Percentiles rank a stretch among this genome's conserved stretches.
Conservation (phyloP, 1,284 basidiomycete genomes). For the Tetrapyrgos nigripes region DNA sequence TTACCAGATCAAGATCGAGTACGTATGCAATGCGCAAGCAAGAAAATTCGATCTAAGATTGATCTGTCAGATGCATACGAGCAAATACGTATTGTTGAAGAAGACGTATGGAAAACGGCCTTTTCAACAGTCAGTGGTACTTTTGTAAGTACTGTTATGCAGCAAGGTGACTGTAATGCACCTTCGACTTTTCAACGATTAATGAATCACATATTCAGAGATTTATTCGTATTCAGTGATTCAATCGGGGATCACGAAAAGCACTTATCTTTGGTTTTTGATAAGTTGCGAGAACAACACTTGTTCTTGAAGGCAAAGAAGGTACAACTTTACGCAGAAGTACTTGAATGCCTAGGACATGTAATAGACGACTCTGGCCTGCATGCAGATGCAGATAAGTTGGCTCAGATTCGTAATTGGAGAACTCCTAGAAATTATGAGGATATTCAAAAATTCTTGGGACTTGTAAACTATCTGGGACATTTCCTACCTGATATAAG, state of each 20-base stretch:
- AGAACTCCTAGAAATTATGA: too few species aligned
- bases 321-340: slow-evolving; percentile 24
- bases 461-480: slow-evolving; percentile 36
- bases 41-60: too few species aligned
- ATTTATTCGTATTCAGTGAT: slow-evolving; percentile 38
- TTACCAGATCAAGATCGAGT: too few species aligned
- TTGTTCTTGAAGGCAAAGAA: slow-evolving; percentile 17
- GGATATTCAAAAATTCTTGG: too few species aligned
- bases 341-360: slow-evolving; percentile 27
- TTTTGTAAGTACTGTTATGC: slow-evolving; percentile 7
- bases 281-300: slow-evolving; percentile 1
- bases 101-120: slow-evolving; percentile 15
- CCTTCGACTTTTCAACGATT: too few species aligned
- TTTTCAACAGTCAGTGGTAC: slow-evolving; percentile 13
- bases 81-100: slow-evolving; percentile 1
- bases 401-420: too few species aligned
- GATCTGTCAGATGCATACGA: slow-evolving; percentile 3
- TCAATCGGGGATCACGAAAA: slow-evolving; percentile 23
- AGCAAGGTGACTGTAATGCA: slow-evolving; percentile 41
- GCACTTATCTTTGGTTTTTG: too few species aligned
- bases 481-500: slow-evolving; percentile 34
- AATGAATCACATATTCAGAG: slow-evolving; percentile 31
- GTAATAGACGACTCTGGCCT: too few species aligned
- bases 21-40: too few species aligned
- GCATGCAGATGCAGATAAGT: too few species aligned